phyloP scores from a whole-genome alignment of 1,284 basidiomycete species.

The Hemileia vastatrix region DNA sequence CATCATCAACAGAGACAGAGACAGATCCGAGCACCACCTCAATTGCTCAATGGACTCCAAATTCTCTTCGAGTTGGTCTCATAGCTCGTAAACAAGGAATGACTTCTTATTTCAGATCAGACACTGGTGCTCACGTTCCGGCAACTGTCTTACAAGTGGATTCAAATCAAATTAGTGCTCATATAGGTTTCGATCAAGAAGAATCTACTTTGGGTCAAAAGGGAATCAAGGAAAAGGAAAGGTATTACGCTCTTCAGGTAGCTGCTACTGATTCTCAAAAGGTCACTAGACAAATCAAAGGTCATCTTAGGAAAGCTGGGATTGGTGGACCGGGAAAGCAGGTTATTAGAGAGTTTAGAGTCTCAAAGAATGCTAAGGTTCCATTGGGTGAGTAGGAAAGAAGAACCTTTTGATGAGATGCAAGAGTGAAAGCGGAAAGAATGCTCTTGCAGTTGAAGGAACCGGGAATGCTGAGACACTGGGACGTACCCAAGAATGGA shows the following conservation, averaged over 20 bases:
- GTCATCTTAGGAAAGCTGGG: slow-evolving; percentile 35
- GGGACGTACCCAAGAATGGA: too few relatives aligned
- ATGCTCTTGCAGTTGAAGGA: too few relatives aligned
- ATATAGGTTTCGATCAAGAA: slow-evolving; percentile 28
- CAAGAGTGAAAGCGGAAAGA: too few relatives aligned
- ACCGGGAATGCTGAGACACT: too few relatives aligned
- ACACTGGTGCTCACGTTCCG: slow-evolving; percentile 35
- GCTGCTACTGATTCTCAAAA: slow-evolving; percentile 35
- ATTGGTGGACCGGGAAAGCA: too few relatives aligned
- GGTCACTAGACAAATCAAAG: slow-evolving; percentile 30
- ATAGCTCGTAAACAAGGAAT: slow-evolving; percentile 41
- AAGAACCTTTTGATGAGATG: not conserved
- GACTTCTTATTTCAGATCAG: slow-evolving; percentile 40
- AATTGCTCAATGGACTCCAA: too few relatives aligned
- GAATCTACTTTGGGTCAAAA: not conserved
- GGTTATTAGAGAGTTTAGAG: slow-evolving; percentile 38
- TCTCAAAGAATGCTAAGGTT: slow-evolving; percentile 36
- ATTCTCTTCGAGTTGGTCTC: slow-evolving; percentile 38
- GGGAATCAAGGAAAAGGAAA: too few relatives aligned
- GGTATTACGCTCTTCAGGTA: slow-evolving; percentile 39
- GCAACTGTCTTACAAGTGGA: slow-evolving; percentile 40
- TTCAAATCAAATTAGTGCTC: slow-evolving; percentile 38
- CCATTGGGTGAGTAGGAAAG: slow-evolving; percentile 28
- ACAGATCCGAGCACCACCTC: not conserved
- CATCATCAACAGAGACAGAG: not conserved